phyloP scores from a whole-genome alignment of 108 stramenopile genomes.

The Conticribra guillardii region DNA sequence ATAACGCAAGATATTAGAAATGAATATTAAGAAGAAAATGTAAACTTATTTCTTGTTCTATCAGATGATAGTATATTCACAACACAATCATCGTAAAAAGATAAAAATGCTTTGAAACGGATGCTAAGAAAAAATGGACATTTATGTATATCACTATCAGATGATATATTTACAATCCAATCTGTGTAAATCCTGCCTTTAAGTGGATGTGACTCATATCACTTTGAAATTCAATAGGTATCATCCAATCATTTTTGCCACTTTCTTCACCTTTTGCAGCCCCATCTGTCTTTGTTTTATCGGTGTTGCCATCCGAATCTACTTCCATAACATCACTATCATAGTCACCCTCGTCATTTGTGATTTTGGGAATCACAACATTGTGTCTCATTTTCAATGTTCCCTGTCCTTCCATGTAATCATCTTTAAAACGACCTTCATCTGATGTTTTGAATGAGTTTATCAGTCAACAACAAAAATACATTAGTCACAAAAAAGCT shows the following conservation, averaged over 20 bases:
- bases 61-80: too few relatives aligned
- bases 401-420: constrained; percentile 91
- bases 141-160: not conserved
- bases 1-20: too few relatives aligned
- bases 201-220: constrained; percentile 86
- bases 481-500: not conserved
- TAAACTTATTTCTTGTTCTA: too few relatives aligned
- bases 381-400: constrained; percentile 83
- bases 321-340: constrained; percentile 16
- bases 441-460: constrained; percentile 24
- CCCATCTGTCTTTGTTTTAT: not conserved
- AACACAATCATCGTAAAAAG: too few relatives aligned
- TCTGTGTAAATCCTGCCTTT: constrained; percentile 83
- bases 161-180: constrained; percentile 50
- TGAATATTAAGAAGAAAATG: too few relatives aligned
- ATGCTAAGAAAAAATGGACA: not conserved
- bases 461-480: not conserved
- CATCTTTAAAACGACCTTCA: constrained; percentile 92
- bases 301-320: not conserved
- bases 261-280: not conserved
- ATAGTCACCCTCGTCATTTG: constrained; percentile 17
- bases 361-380: constrained; percentile 59
- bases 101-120: too few relatives aligned
- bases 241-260: constrained; percentile 80
- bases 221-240: constrained; percentile 85